phyloP scores from a whole-genome alignment of 2,329 filamentous ascomycete genomes.

The Aspergillus sp. region DNA sequence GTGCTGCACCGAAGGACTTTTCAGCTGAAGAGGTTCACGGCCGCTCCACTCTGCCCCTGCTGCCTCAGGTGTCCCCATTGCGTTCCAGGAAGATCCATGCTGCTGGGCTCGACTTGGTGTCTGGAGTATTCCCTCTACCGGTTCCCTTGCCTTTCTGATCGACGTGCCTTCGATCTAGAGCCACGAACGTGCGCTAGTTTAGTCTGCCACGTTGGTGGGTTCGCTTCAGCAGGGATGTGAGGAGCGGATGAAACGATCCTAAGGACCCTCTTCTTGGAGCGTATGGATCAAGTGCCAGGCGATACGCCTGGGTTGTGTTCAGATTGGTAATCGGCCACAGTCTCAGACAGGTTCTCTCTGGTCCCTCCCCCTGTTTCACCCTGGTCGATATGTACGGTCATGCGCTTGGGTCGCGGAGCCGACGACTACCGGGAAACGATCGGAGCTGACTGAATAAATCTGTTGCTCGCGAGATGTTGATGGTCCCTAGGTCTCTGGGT shows the following conservation, averaged over 20 bases:
- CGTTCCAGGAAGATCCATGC: neutral
- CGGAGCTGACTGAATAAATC: too few species aligned
- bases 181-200: neutral
- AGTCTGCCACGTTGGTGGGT: constrained; percentile 4
- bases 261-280: too few species aligned
- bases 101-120: neutral
- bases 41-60: neutral
- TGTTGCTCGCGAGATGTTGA: too few species aligned
- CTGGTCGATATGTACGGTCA: neutral
- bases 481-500: too few species aligned
- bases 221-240: constrained; percentile 1
- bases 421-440: neutral
- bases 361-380: neutral
- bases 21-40: constrained; percentile 11
- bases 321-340: neutral
- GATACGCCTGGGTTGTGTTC: neutral
- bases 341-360: neutral
- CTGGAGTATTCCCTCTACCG: neutral
- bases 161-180: neutral
- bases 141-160: neutral
- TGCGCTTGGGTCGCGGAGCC: neutral
- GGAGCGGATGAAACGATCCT: neutral
- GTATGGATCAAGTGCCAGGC: neutral
- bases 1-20: constrained; percentile 1
- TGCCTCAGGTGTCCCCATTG: neutral